Conservation (phyloP, 306 rosid genomes). For the Cucurbita argyrosperma region DNA sequence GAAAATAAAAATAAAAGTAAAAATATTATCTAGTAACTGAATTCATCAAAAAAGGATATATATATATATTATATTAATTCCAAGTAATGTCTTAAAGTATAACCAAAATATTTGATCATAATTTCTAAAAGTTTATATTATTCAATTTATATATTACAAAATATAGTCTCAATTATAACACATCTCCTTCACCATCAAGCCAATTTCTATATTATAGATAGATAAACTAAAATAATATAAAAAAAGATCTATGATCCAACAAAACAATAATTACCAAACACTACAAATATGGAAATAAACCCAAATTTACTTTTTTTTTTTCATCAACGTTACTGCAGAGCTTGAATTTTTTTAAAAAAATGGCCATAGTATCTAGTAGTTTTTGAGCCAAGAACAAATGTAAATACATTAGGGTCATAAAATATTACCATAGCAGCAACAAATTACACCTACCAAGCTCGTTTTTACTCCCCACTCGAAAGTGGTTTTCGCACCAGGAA, state of each 20-base stretch:
- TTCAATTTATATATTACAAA: no score
- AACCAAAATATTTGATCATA: no score
- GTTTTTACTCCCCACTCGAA: constrained; percentile 17
- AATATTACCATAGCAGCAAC: background rate
- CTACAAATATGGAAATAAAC: background rate
- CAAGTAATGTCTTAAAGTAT: no score
- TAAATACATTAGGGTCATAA: background rate
- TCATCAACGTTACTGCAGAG: background rate
- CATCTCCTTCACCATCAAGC: no score
- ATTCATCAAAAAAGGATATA: no score
- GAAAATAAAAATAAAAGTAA: no score
- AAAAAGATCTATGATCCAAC: background rate
- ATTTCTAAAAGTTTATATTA: no score
- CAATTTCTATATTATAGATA: no score
- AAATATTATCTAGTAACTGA: no score
- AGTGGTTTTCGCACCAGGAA: constrained; percentile 70
- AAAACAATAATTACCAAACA: background rate
- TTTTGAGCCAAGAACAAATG: background rate
- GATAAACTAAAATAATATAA: no score
- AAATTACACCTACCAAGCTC: background rate
- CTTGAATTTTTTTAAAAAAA: background rate
- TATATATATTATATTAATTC: no score
- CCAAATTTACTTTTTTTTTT: background rate
- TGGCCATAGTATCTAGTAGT: background rate
- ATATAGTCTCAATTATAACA: no score